Base-by-base conservation (phyloP, 2,329 filamentous ascomycete species). In the Seiridium cupressi region DNA sequence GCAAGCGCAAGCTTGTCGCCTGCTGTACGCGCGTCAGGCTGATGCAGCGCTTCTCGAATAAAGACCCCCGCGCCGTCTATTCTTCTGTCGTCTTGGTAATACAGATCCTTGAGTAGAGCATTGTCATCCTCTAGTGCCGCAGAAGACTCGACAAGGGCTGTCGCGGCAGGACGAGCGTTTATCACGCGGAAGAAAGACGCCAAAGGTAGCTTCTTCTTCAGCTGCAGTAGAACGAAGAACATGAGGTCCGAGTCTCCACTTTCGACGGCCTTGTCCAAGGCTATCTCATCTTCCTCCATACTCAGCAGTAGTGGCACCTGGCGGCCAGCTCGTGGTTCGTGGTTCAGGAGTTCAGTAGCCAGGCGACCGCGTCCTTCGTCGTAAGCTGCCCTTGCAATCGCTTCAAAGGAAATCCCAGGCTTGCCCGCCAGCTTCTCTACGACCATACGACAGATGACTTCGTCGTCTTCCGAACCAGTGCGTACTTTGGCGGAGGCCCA, bases 401-500 rank as follows among this genome's bases (percentile, higher is more conserved):
- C 87, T 70, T 98, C 94, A 67, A 98, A 99, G 0, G 94, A 98
- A 60, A 99, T 95, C 1, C 94, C 95, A 0, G 90, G 88, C 71
- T 96, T 97, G 42, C 91, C 93, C 1, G 90, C 86, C 1, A 99
- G 83, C 68, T 92, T 91, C 66, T 92, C 88, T 8, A 98, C 93
- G 11, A 99, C 92, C 56, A 93, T 81, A 38, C 87, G 85, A 74
- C 93, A 97, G 47, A 97, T 92, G 1, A 88, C 87, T 51, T 96
- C 93, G 70, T 98, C 95, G 62, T 96, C 89, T 64, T 93, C 93
- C 0, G 87, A 84, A 0, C 93, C 93, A 3, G 90, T 80, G 34
- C 93, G 90, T 3, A 98, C 94, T 73, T 98, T 99, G 71, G 95
- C 89, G 18, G 90, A 94, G 1, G 95, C 95, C 95, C 95, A 99